These are phyloP conservation scores for Pseudozyma flocculosa DNA, from an alignment of 1,284 basidiomycete genomes.

Conservation along the genomic window DNA sequence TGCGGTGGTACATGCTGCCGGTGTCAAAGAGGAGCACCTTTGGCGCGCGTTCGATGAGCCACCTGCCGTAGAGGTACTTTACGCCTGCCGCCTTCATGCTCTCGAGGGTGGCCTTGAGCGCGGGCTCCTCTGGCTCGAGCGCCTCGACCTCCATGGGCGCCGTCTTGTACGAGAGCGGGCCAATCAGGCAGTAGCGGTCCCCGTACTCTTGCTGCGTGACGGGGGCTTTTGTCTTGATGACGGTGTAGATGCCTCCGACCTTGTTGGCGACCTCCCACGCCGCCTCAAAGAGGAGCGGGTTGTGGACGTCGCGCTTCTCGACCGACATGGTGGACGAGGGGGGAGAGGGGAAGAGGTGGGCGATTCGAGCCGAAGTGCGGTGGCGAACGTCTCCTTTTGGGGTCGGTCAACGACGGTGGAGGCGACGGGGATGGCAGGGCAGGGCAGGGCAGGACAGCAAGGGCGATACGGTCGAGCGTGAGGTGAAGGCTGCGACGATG, in stretches of 20 bases:
- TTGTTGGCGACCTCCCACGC: conserved; percentile 50
- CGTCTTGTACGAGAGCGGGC: conserved; percentile 91
- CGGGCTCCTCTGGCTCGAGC: conserved; percentile 68
- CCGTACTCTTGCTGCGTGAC: conserved; percentile 77
- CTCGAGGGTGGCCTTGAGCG: conserved; percentile 45
- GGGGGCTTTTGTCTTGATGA: conserved; percentile 98
- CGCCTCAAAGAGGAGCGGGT: conserved; percentile 52
- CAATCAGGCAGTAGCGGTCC: conserved; percentile 82
- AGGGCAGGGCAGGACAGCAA: too few relatives aligned
- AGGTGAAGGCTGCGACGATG: too few relatives aligned
- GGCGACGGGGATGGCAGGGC: too few relatives aligned
- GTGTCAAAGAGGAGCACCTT: conserved; percentile 94
- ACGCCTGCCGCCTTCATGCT: conserved; percentile 68
- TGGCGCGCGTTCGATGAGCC: conserved; percentile 95
- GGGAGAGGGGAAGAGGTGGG: not conserved
- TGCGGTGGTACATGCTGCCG: conserved; percentile 76
- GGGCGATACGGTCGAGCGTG: too few relatives aligned
- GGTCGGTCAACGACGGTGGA: too few relatives aligned
- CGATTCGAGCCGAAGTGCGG: too few relatives aligned
- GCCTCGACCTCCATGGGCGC: conserved; percentile 98
- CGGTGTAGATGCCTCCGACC: conserved; percentile 98
- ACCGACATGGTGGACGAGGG: not conserved
- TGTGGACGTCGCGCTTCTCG: conserved; percentile 46
- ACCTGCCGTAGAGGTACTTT: conserved; percentile 90
- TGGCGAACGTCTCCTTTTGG: too few relatives aligned